Evolutionary conservation across 2,329 filamentous ascomycete genomes (phyloP).

Genomic region (Fusarium subglutinans): DNA sequence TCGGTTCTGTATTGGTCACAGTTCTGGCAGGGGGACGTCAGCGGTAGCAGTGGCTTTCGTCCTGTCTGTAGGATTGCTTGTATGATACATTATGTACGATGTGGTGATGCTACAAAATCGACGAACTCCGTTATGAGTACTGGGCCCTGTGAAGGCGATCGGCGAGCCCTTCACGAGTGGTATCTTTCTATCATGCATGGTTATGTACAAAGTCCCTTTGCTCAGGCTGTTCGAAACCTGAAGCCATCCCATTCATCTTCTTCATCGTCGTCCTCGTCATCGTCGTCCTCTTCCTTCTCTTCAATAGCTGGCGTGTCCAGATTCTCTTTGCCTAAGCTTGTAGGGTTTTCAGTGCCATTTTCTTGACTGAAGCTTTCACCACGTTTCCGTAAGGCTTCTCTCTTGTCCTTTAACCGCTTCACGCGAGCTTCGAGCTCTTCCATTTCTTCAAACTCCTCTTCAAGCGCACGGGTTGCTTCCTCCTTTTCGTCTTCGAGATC

Average conservation of each 20-base stretch:
- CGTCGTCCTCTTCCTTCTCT: constrained; percentile 58
- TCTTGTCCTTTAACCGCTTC: constrained; percentile 71
- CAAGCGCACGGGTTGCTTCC: constrained; percentile 76
- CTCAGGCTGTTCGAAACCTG: constrained; percentile 51
- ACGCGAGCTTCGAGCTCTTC: constrained; percentile 79
- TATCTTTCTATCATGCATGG: neutral
- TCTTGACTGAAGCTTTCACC: constrained; percentile 44
- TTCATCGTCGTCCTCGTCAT: constrained; percentile 62
- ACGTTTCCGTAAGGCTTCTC: constrained; percentile 69
- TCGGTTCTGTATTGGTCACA: constrained; percentile 7
- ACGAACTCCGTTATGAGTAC: constrained; percentile 6
- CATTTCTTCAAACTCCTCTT: constrained; percentile 86
- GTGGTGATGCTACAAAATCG: constrained; percentile 36
- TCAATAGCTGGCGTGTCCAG: constrained; percentile 44
- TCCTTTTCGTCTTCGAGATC: constrained; percentile 75
- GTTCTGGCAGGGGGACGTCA: neutral
- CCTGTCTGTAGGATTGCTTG: constrained; percentile 23
- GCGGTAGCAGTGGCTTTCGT: neutral
- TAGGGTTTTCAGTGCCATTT: constrained; percentile 35
- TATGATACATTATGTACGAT: constrained; percentile 43
- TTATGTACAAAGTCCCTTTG: neutral
- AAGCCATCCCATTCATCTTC: constrained; percentile 68
- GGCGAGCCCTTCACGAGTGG: neutral
- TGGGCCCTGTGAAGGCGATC: neutral
- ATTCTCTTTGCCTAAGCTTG: constrained; percentile 42